These are phyloP conservation scores for Penicillium polonicum DNA, from an alignment of 2,329 filamentous ascomycete genomes.

Conservation along the genomic window DNA sequence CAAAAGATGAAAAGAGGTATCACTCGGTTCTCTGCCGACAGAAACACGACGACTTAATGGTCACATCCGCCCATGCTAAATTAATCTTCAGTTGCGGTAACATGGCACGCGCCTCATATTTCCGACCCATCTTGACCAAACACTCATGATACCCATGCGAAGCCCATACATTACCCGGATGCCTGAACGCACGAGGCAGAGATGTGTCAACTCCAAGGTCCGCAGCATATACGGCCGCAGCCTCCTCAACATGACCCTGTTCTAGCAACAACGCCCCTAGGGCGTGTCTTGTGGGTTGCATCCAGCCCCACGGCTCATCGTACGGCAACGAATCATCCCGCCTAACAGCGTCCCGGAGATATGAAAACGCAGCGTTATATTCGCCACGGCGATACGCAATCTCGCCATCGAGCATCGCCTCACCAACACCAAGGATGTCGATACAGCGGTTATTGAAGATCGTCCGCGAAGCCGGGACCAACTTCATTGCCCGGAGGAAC, in stretches of 20 bases:
- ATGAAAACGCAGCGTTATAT: slow-evolving; percentile 58
- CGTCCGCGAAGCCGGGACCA: slow-evolving; percentile 60
- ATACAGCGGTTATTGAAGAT: slow-evolving; percentile 67
- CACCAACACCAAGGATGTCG: slow-evolving; percentile 63
- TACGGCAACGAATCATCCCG: slow-evolving; percentile 66
- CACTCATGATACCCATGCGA: slow-evolving; percentile 73
- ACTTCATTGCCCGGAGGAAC: slow-evolving; percentile 53
- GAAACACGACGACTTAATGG: slow-evolving; percentile 60
- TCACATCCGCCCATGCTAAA: slow-evolving; percentile 58
- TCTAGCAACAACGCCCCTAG: slow-evolving; percentile 69
- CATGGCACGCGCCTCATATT: slow-evolving; percentile 49
- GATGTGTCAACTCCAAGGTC: slow-evolving; percentile 61
- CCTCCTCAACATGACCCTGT: slow-evolving; percentile 58
- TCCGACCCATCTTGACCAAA: slow-evolving; percentile 54
- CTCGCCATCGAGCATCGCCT: slow-evolving; percentile 69
- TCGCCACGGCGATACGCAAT: slow-evolving; percentile 66
- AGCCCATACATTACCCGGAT: slow-evolving; percentile 74
- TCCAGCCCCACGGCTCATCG: slow-evolving; percentile 77
- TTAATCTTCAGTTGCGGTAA: slow-evolving; percentile 52
- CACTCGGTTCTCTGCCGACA: slow-evolving; percentile 40
- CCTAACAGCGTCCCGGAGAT: slow-evolving; percentile 58
- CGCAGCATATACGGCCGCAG: slow-evolving; percentile 57
- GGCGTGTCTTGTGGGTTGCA: slow-evolving; percentile 71
- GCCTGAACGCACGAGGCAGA: slow-evolving; percentile 63
- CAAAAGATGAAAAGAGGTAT: neutral